Conservation (phyloP, 768 basidiomycete species). For the Cystoderma amianthinum region DNA sequence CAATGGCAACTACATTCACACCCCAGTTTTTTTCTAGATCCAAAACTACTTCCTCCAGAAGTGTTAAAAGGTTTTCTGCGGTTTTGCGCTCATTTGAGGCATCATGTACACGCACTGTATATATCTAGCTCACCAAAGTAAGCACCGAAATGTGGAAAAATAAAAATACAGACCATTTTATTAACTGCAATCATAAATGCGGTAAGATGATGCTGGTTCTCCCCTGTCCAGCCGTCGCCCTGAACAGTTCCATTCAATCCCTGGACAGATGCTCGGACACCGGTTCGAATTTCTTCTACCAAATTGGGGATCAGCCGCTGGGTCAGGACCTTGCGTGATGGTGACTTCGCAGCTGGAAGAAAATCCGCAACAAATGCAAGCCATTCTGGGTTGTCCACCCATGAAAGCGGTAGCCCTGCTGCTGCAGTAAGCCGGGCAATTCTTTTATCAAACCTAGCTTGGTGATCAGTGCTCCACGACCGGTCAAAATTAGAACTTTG, state of each 20-base stretch:
- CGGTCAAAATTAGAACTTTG: not conserved
- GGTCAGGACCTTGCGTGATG: constrained; percentile 15
- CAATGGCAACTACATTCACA: constrained; percentile 15
- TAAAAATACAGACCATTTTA: constrained; percentile 11
- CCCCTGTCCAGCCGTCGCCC: constrained; percentile 27
- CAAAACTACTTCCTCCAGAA: constrained; percentile 9
- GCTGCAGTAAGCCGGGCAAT: constrained; percentile 20
- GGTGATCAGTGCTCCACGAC: not conserved
- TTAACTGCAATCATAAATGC: constrained; percentile 22
- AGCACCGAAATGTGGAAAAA: too few species aligned
- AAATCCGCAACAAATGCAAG: constrained; percentile 18
- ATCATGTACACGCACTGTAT: constrained; percentile 21
- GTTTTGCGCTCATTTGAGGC: constrained; percentile 21
- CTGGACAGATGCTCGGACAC: not conserved
- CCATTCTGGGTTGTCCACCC: constrained; percentile 28
- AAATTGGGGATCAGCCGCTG: constrained; percentile 13
- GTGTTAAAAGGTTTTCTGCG: constrained; percentile 18
- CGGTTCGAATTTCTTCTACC: constrained; percentile 6
- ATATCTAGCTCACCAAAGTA: constrained; percentile 12
- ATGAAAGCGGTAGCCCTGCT: constrained; percentile 21
- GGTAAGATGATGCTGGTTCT: constrained; percentile 21
- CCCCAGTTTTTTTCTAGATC: constrained; percentile 15
- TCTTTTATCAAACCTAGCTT: constrained; percentile 12
- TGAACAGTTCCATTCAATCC: constrained; percentile 19
- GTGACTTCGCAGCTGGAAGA: constrained; percentile 16